phyloP scores from a whole-genome alignment of 163 green algal species.

The Coccomyxa subellipsoidea region DNA sequence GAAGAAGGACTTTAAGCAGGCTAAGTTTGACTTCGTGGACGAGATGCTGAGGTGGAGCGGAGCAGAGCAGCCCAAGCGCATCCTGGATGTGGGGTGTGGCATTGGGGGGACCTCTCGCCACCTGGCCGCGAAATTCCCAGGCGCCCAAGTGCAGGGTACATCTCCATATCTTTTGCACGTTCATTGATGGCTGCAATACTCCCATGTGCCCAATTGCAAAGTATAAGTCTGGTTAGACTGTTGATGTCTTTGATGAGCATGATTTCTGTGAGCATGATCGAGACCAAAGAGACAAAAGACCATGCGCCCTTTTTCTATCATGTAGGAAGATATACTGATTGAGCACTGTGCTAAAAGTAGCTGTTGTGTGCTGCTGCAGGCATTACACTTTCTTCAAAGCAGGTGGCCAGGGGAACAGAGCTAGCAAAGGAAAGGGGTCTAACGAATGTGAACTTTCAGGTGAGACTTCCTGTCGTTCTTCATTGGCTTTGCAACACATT shows the following conservation, averaged over 20 bases:
- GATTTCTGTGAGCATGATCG: not conserved
- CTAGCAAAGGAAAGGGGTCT: slow-evolving; percentile 76
- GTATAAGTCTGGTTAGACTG: too few species aligned
- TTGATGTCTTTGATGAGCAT: not conserved
- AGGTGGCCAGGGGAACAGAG: slow-evolving; percentile 81
- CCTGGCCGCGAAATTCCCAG: slow-evolving; percentile 76
- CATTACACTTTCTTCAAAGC: slow-evolving; percentile 88
- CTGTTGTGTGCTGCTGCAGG: slow-evolving; percentile 42
- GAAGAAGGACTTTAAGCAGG: slow-evolving; percentile 91
- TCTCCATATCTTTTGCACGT: not conserved
- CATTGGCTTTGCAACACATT: too few species aligned
- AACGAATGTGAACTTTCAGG: slow-evolving; percentile 71
- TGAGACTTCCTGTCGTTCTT: too few species aligned
- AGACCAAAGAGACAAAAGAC: too few species aligned
- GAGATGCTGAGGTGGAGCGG: slow-evolving; percentile 84
- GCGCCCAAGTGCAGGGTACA: slow-evolving; percentile 67
- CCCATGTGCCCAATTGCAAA: too few species aligned
- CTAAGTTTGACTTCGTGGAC: slow-evolving; percentile 89
- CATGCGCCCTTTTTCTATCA: too few species aligned
- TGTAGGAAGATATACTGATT: too few species aligned
- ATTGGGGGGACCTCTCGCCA: slow-evolving; percentile 90
- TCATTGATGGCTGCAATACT: too few species aligned
- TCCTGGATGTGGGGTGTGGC: slow-evolving; percentile 95
- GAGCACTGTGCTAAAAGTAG: too few species aligned
- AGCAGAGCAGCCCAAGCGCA: slow-evolving; percentile 38